Conservation (phyloP, 805 yeast species). For the Saccharomycopsis selenospora region DNA sequence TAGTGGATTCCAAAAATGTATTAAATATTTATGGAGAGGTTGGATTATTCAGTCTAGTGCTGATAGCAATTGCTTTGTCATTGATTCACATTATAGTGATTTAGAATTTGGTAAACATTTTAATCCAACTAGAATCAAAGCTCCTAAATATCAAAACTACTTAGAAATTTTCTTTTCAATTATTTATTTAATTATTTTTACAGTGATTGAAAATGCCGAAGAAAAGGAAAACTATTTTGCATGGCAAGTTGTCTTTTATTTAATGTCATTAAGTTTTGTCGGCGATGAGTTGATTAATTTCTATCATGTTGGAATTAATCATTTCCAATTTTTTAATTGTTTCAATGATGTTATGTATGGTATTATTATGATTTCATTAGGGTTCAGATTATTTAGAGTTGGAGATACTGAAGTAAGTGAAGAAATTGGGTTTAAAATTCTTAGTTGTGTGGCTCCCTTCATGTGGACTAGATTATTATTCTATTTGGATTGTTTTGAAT, state of each 20-base stretch:
- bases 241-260: slow-evolving; percentile 50
- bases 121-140: slow-evolving; percentile 73
- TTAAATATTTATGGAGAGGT: slow-evolving; percentile 88
- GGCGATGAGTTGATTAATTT: slow-evolving; percentile 63
- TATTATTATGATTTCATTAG: slow-evolving; percentile 45
- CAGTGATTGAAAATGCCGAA: slow-evolving; percentile 37
- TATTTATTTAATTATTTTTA: slow-evolving; percentile 52
- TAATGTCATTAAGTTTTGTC: slow-evolving; percentile 59
- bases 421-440: slow-evolving; percentile 40
- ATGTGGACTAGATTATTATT: slow-evolving; percentile 63
- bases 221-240: slow-evolving; percentile 28
- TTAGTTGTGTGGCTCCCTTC: slow-evolving; percentile 61
- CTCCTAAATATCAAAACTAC: slow-evolving; percentile 75
- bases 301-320: slow-evolving; percentile 66
- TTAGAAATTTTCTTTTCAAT: slow-evolving; percentile 64
- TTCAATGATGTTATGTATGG: slow-evolving; percentile 66
- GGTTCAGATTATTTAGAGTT: slow-evolving; percentile 37
- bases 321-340: slow-evolving; percentile 69
- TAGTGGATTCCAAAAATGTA: slow-evolving; percentile 76
- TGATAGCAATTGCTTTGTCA: slow-evolving; percentile 61
- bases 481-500: slow-evolving; percentile 55
- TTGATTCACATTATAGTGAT: slow-evolving; percentile 59
- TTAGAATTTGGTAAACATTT: slow-evolving; percentile 57
- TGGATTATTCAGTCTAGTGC: slow-evolving; percentile 74
- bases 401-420: slow-evolving; percentile 26